Base-by-base conservation (phyloP, 2,329 filamentous ascomycete species). In the Verticillium nonalfalfae region DNA sequence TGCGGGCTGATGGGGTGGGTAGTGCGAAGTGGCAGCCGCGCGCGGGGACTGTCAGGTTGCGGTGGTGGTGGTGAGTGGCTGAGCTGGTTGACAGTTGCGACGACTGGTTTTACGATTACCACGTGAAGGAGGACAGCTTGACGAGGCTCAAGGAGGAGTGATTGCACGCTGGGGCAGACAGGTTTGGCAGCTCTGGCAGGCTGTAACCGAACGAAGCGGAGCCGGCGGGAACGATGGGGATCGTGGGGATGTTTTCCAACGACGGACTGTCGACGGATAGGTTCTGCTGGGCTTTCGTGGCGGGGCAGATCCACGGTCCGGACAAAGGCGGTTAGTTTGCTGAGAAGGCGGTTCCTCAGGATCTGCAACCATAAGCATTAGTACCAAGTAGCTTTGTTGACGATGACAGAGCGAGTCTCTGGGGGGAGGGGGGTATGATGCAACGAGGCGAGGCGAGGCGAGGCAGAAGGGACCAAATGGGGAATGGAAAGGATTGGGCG, bases 1-100 rank as follows among this genome's bases (percentile, higher is more conserved):
- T 85, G 84, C 83, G 82, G 77, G 80, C 78, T 78, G 80, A 80
- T 80, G 78, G 79, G 80, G 80, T 80, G 78, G 79, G 69, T 76
- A 67, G 71, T 72, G 74, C 74, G 76, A 26, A 73, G 71, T 75
- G 74, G 71, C 68, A 70, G 61, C 58, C 67, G 66, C 66, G 40
- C 26, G 35, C 35, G 45, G 58, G 34, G 45, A 45, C 39, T 33
- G 35, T 36, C 26, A 31, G 15, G 54, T 15, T 18, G 9, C 31
- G 36, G 26, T 26, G 26, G 26, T 26, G 26, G 40, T 61, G 63
- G 65, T 69, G 69, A 68, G 69, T 74, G 73, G 72, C 74, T 77
- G 70, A 71, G 74, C 69, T 67, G 68, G 55, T 57, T n/a, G 18
- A 26, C n/a, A 36, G 55, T 33, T n/a, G 57, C 67, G 40, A 9